Percentiles rank a stretch among this genome's conserved stretches.
These are phyloP conservation scores for Trichosanthes truncata DNA, from an alignment of 306 rosid genomes.

Conservation along the genomic window DNA sequence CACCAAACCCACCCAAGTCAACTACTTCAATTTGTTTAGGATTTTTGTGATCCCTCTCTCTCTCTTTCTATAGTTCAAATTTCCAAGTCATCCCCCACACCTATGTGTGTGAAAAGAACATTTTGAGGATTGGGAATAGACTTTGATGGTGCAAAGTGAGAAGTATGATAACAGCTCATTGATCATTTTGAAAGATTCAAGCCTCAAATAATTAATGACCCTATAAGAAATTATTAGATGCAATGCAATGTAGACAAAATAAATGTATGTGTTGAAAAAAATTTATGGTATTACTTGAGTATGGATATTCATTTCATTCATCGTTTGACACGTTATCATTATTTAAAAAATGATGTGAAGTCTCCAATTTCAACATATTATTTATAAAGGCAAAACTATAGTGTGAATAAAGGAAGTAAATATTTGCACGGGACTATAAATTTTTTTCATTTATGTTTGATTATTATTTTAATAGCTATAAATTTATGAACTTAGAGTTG, in stretches of 20 bases:
- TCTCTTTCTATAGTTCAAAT: neutral
- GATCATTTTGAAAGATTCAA: neutral
- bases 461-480: too few species aligned
- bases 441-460: too few species aligned
- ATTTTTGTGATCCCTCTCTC: neutral
- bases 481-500: neutral
- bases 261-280: too few species aligned
- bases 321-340: neutral
- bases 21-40: neutral
- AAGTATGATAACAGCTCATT: neutral
- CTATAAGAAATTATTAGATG: too few species aligned
- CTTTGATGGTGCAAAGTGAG: neutral
- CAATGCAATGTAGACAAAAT: too few species aligned
- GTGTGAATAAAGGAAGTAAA: too few species aligned
- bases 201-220: too few species aligned
- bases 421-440: too few species aligned
- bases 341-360: neutral
- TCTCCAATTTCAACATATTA: neutral
- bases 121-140: neutral
- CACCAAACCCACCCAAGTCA: neutral
- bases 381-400: too few species aligned
- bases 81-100: neutral
- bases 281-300: too few species aligned
- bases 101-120: too few species aligned
- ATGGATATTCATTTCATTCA: too few species aligned